Evolutionary conservation across 192 early-diverging fungal genomes (phyloP), one percentile per base, ranked within the genome.

Genomic region (Chytriomyces hyalinus): DNA sequence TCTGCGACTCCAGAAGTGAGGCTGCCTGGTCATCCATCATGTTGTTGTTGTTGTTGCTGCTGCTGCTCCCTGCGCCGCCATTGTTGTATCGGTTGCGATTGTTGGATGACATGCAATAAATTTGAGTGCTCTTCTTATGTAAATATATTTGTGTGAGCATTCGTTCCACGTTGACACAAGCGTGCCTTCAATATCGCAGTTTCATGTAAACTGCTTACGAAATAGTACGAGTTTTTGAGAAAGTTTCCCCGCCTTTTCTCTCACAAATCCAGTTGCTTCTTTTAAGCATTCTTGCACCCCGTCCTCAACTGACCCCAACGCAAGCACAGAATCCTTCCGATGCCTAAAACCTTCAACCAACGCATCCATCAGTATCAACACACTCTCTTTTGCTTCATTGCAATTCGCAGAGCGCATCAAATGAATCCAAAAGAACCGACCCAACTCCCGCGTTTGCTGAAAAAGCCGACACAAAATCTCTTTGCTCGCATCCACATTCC

Each of bases 1-100:
- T 77, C 46, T 77, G 76, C 9, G 50, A 60, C 48, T 77, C 76
- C 3, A 77, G 67, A 44, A 77, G 76, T 17, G 76, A 77, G 49
- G 76, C 76, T 7, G 76, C 76, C 57, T 69, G 65, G 59, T 77
- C 76, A 26, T 45, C 67, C 22, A 51, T 50, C 9, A 49, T 48
- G 20, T 6, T 26, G 49, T 60, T 8, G 20, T 11, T 36, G 36
- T 36, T 36, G 36, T 36, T 36, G 6, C 60, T 63, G 72, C 60
- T 63, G 22, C 60, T 63, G 72, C 60, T 63, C 36, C 36, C 36
- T 36, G 36, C 36, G 24, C 44, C 44, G 2, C 49, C 57, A 49
- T 67, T 67, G 22, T 22, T 50, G 26, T 70, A 70, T 49, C 68
- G 48, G 45, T 70, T 70, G 10, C 68, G 68, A 50, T 70, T 70